Conservation (phyloP, 257 asterid species). For the Jasminum sambac region DNA sequence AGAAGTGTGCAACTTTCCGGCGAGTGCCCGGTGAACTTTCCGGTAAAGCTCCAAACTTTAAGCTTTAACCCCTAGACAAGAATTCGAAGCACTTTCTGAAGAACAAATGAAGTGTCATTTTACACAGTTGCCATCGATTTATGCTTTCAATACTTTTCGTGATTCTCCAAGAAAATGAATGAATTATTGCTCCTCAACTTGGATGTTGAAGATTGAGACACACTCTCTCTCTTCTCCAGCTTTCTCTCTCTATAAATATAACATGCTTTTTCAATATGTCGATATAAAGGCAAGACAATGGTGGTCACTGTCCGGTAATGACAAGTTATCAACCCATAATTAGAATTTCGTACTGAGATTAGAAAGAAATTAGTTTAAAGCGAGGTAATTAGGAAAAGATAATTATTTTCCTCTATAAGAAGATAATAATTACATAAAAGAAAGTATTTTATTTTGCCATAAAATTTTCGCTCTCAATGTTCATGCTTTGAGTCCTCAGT, state of each 20-base stretch:
- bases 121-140: slow-evolving; percentile 13
- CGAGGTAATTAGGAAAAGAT: not conserved
- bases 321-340: not conserved
- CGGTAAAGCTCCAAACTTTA: slow-evolving; percentile 45
- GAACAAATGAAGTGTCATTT: slow-evolving; percentile 19
- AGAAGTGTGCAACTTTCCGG: not conserved
- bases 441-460: not conserved
- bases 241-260: not conserved
- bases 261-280: not conserved
- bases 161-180: slow-evolving; percentile 14
- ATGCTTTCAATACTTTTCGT: slow-evolving; percentile 31
- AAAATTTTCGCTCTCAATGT: too few relatives aligned
- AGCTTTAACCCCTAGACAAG: slow-evolving; percentile 31
- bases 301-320: slow-evolving; percentile 1
- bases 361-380: not conserved
- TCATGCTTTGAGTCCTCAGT: too few relatives aligned
- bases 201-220: not conserved
- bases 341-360: not conserved
- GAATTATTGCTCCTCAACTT: not conserved
- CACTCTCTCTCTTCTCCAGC: not conserved
- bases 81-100: not conserved
- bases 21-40: slow-evolving; percentile 47
- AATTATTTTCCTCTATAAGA: not conserved
- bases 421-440: too few relatives aligned
- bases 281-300: slow-evolving; percentile 1